Evolutionary conservation across 2,329 filamentous ascomycete species (phyloP).

Genomic region (Ramularia collo-cygni): DNA sequence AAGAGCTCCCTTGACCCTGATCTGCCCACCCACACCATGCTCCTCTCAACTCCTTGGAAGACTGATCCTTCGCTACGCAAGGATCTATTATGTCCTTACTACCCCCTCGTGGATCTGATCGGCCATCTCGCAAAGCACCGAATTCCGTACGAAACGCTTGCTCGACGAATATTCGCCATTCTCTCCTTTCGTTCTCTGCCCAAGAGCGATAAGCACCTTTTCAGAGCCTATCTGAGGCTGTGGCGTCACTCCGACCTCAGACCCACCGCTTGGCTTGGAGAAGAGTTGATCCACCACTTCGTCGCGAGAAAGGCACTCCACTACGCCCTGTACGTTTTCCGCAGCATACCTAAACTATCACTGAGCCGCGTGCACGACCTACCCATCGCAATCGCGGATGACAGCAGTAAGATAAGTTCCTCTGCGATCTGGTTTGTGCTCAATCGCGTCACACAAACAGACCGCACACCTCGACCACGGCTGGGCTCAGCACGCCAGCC

Average conservation of each 20-base stretch:
- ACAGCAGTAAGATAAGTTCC: background rate
- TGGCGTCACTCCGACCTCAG: too few relatives aligned
- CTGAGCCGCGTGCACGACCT: constrained; percentile 17
- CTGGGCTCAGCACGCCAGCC: background rate
- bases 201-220: background rate
- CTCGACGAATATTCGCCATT: constrained; percentile 11
- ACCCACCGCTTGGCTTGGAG: too few relatives aligned
- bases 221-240: too few relatives aligned
- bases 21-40: too few relatives aligned
- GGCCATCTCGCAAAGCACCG: constrained; percentile 3
- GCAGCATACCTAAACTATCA: constrained; percentile 9
- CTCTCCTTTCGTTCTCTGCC: background rate
- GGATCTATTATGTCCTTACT: too few relatives aligned
- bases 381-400: constrained; percentile 15
- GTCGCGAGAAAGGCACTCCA: constrained; percentile 1
- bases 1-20: too few relatives aligned
- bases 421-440: constrained; percentile 20
- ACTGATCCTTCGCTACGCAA: too few relatives aligned
- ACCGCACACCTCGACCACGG: constrained; percentile 1
- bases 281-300: constrained; percentile 18
- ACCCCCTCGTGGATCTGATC: constrained; percentile 8
- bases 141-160: constrained; percentile 4
- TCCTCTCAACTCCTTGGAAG: too few relatives aligned
- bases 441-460: constrained; percentile 10
- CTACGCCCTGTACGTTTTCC: constrained; percentile 19